Conservation (phyloP, 306 rosid genomes). For the Ochetophila trinervis region DNA sequence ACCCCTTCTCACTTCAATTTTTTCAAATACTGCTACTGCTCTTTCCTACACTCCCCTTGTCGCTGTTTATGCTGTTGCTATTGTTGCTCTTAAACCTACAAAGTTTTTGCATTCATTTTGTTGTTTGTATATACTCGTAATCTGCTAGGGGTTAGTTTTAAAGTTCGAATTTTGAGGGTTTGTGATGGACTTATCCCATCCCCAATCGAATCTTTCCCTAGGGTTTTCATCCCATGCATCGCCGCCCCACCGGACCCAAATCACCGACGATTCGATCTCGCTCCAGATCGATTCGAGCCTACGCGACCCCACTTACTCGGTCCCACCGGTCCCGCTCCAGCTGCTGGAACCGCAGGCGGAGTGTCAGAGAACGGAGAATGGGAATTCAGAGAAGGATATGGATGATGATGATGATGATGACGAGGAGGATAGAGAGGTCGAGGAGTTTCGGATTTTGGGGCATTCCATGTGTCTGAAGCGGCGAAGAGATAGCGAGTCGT, state of each 20-base stretch:
- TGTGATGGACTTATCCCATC: conserved; percentile 58
- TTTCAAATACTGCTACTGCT: conserved; percentile 8
- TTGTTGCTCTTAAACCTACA: conserved; percentile 7
- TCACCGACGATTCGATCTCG: conserved; percentile 60
- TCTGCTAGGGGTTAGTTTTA: not conserved
- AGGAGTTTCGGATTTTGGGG: conserved; percentile 79
- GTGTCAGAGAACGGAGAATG: conserved; percentile 26
- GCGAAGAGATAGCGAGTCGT: conserved; percentile 60
- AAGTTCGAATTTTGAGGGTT: not conserved
- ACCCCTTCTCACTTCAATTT: not conserved
- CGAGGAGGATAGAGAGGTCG: conserved; percentile 57
- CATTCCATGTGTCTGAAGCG: conserved; percentile 88
- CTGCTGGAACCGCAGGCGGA: conserved; percentile 60
- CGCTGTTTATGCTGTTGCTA: conserved; percentile 12
- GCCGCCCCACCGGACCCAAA: conserved; percentile 47
- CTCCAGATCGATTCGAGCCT: conserved; percentile 64
- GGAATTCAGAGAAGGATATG: conserved; percentile 11
- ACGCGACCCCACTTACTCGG: conserved; percentile 45
- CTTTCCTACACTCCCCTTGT: conserved; percentile 4
- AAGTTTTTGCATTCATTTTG: not conserved
- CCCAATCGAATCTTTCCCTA: conserved; percentile 59
- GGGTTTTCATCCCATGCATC: conserved; percentile 62
- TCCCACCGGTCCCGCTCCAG: conserved; percentile 64
- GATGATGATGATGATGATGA: conserved; percentile 21
- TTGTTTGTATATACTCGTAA: not conserved